Conservation (phyloP, 2,329 filamentous ascomycete genomes). For the Alternaria alternata region DNA sequence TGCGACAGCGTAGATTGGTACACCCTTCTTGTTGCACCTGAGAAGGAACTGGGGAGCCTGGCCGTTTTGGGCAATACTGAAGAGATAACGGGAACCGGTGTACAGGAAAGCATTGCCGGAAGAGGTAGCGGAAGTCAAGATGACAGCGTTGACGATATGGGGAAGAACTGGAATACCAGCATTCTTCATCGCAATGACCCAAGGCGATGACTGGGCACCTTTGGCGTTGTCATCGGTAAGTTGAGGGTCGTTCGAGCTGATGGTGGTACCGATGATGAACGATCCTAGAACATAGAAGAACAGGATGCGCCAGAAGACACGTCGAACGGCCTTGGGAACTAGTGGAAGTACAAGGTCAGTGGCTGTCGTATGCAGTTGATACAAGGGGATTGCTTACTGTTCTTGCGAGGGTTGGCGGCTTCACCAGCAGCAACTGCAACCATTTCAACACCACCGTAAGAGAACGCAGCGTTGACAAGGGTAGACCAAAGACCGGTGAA, state of each 20-base stretch:
- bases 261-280: constrained; percentile 66
- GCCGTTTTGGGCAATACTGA: constrained; percentile 58
- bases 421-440: constrained; percentile 50
- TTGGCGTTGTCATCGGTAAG: constrained; percentile 57
- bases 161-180: constrained; percentile 74
- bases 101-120: constrained; percentile 72
- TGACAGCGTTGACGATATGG: constrained; percentile 77
- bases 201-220: constrained; percentile 48
- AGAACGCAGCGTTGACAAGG: constrained; percentile 62
- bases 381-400: constrained; percentile 51
- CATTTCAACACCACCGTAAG: constrained; percentile 49
- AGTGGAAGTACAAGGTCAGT: not conserved
- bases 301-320: constrained; percentile 64
- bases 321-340: constrained; percentile 62
- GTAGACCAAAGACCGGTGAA: constrained; percentile 69
- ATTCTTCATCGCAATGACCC: constrained; percentile 71
- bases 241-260: constrained; percentile 62
- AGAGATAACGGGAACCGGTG: constrained; percentile 62
- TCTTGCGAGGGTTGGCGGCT: constrained; percentile 46
- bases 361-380: not conserved
- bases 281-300: constrained; percentile 64
- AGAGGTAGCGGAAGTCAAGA: constrained; percentile 76
- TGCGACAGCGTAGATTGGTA: constrained; percentile 52
- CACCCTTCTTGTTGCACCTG: constrained; percentile 56
- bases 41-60: constrained; percentile 63